A percentile compares a stretch with the other conserved stretches of the same genome.
Conservation (phyloP, 805 yeast species). For the Metschnikowia henanensis region DNA sequence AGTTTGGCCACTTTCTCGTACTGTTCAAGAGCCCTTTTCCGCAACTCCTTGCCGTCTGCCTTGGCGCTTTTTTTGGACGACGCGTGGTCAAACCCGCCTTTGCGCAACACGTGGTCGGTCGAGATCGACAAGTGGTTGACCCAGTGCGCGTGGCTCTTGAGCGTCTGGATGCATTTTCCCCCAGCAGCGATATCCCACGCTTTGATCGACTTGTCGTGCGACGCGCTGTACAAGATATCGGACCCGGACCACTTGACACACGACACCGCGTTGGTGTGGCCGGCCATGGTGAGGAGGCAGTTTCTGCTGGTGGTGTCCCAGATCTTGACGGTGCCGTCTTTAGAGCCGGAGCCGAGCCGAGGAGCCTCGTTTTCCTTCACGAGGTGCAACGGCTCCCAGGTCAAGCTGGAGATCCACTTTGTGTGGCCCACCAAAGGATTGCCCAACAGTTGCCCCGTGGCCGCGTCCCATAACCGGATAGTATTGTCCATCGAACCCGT, state of each 20-base stretch:
- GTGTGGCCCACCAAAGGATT: constrained; percentile 75
- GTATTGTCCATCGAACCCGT: constrained; percentile 96
- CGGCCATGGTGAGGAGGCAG: constrained; percentile 70
- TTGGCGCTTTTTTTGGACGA: constrained; percentile 39
- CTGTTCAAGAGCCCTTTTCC: constrained; percentile 53
- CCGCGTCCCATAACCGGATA: constrained; percentile 82
- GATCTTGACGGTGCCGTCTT: constrained; percentile 83
- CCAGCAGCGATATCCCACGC: constrained; percentile 80
- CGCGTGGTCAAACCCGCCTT: constrained; percentile 84
- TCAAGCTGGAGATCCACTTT: constrained; percentile 85
- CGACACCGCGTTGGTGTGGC: constrained; percentile 86
- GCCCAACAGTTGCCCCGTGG: constrained; percentile 72
- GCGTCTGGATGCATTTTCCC: constrained; percentile 76
- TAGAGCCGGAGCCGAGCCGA: constrained; percentile 81
- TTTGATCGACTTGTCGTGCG: constrained; percentile 92
- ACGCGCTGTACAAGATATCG: constrained; percentile 79
- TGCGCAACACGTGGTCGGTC: constrained; percentile 83
- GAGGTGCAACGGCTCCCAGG: constrained; percentile 94
- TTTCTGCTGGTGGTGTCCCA: constrained; percentile 83
- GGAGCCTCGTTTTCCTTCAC: constrained; percentile 65
- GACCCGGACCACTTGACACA: constrained; percentile 98
- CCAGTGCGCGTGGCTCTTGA: constrained; percentile 96
- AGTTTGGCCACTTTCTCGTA: constrained; percentile 63
- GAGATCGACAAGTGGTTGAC: constrained; percentile 91
- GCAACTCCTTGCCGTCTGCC: constrained; percentile 27